A percentile compares a stretch with the other conserved stretches of the same genome.
phyloP scores from a whole-genome alignment of 345 rosid species.

The Salix suchowensis region DNA sequence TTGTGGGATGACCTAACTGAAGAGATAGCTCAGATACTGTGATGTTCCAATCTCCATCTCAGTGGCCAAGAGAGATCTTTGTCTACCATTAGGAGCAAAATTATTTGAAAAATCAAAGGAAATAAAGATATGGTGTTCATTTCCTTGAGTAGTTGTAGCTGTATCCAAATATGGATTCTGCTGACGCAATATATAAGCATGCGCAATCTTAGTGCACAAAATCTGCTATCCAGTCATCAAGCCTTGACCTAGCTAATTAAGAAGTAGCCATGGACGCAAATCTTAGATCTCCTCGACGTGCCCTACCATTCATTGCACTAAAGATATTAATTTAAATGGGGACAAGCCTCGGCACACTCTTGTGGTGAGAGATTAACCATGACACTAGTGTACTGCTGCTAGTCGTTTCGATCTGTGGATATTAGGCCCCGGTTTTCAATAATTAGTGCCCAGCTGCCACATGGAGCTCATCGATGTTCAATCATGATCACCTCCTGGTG shows the following conservation, averaged over 20 bases:
- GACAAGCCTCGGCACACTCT: not conserved
- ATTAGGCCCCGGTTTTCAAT: not conserved
- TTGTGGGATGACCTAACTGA: slow-evolving; percentile 33
- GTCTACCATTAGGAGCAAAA: slow-evolving; percentile 24
- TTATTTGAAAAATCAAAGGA: not conserved
- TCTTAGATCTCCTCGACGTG: too few relatives aligned
- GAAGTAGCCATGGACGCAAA: too few relatives aligned
- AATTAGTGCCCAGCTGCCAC: too few relatives aligned
- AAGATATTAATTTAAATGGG: too few relatives aligned
- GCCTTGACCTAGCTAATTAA: not conserved
- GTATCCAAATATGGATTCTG: slow-evolving; percentile 12
- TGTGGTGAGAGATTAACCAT: slow-evolving; percentile 17
- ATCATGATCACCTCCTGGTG: not conserved
- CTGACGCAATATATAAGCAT: slow-evolving; percentile 13
- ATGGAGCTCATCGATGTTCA: not conserved
- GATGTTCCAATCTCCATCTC: not conserved
- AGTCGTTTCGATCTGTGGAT: not conserved
- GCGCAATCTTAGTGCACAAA: slow-evolving; percentile 16
- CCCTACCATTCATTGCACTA: too few relatives aligned
- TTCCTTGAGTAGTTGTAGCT: slow-evolving; percentile 9
- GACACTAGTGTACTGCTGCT: not conserved
- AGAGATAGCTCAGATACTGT: slow-evolving; percentile 5
- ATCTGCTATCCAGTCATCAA: not conserved
- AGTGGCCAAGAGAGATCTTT: slow-evolving; percentile 11
- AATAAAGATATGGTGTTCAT: not conserved